These are phyloP conservation scores for Ogataea trehaloabstinens DNA, from an alignment of 805 yeast species.

Conservation along the genomic window DNA sequence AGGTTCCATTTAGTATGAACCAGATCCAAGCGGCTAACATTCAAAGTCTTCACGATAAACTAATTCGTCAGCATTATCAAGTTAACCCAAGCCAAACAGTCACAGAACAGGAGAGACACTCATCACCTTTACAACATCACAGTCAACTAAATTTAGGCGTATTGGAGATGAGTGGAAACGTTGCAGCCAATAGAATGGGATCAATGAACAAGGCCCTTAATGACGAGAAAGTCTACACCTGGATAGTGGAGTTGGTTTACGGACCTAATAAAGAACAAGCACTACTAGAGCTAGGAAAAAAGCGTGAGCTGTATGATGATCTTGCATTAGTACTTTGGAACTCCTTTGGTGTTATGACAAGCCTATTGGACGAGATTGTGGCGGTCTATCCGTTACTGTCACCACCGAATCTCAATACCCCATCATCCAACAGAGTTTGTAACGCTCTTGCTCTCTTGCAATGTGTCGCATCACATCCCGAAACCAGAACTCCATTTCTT, in stretches of 20 bases:
- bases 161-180: too few species aligned
- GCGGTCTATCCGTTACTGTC: constrained; percentile 85
- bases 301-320: constrained; percentile 92
- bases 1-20: too few species aligned
- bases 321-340: constrained; percentile 92
- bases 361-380: constrained; percentile 82
- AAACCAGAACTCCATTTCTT: constrained; percentile 79
- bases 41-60: constrained; percentile 19
- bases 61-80: not conserved
- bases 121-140: constrained; percentile 13
- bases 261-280: constrained; percentile 95
- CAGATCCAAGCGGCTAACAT: constrained; percentile 9
- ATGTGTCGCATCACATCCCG: constrained; percentile 94
- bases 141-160: not conserved
- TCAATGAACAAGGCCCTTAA: constrained; percentile 43
- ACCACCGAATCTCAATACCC: constrained; percentile 81
- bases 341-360: constrained; percentile 95
- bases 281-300: constrained; percentile 84
- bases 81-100: not conserved
- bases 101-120: not conserved
- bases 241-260: constrained; percentile 87
- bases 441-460: constrained; percentile 92
- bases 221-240: constrained; percentile 81
- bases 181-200: constrained; percentile 4
- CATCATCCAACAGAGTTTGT: constrained; percentile 91